These are phyloP conservation scores for Artemisia annua DNA, from an alignment of 129 eudicot genomes.

Conservation along the genomic window DNA sequence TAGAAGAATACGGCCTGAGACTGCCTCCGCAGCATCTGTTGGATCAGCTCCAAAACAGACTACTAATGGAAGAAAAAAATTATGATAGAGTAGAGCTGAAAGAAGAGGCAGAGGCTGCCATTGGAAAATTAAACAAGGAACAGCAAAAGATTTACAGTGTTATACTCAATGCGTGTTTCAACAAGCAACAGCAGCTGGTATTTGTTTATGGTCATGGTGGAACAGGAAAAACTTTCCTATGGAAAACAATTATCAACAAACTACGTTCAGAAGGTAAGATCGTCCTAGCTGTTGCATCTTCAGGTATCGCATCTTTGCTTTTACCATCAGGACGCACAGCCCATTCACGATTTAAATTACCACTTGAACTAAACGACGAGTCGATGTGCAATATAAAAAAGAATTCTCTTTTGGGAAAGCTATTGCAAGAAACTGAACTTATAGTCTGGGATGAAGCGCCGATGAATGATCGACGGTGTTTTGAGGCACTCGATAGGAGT, in stretches of 20 bases:
- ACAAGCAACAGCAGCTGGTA: too few relatives aligned
- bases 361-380: neutral
- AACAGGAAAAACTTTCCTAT: too few relatives aligned
- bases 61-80: too few relatives aligned
- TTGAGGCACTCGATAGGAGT: neutral
- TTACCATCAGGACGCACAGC: neutral
- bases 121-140: too few relatives aligned
- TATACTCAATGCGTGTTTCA: too few relatives aligned
- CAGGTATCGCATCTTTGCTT: neutral
- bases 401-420: neutral
- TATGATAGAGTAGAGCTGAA: too few relatives aligned
- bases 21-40: too few relatives aligned
- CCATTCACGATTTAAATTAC: neutral
- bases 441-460: conserved; percentile 6
- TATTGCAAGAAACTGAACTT: neutral
- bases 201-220: too few relatives aligned
- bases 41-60: too few relatives aligned
- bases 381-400: neutral
- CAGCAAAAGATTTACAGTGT: too few relatives aligned
- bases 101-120: too few relatives aligned
- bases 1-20: too few relatives aligned
- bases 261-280: neutral
- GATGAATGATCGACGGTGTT: neutral
- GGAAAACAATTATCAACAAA: neutral
- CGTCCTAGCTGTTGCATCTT: neutral